Evolutionary conservation across 805 yeast species (phyloP), one percentile per base, ranked within the genome.

Genomic region (Kazachstania africana): DNA sequence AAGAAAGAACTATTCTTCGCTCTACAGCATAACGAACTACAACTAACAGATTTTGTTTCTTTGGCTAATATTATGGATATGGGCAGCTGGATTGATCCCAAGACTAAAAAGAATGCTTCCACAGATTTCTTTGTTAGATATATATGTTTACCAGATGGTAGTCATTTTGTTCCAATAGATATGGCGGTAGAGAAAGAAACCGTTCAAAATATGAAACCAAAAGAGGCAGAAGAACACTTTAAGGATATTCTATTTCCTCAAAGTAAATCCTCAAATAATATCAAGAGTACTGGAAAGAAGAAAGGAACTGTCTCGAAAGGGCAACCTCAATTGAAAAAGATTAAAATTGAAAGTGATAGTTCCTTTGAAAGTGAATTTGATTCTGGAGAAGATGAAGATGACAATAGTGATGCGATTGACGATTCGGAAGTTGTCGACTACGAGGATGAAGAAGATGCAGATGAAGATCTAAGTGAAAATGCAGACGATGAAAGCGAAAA

Each of bases 1-100:
- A 32, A 39, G 0, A 62, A 65, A 42, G 82, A 76, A 47, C 27
- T 75, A 4, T 70, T 68, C 39, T 42, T 76, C n/a, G 66, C 79
- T 0, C 59, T 77, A 3, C 61, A 65, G 12, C 33, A 57, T 13
- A 62, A 58, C 3, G 62, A 63, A 21, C 43, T 75, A 6, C 38
- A 44, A 9, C 46, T 72, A 3, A 30, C 35, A 1, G 59, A 68
- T 27, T 56, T 75, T 12, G 38, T 68, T 2, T 59, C 52, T 5
- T 56, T 56, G 27, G 71, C 68, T 8, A 55, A 46, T 12, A 66
- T 76, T 0, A 36, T 69, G 8, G 62, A 68, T 1, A 33, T 43
- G 5, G 29, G 45, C 1, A 60, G 62, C 12, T 63, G 40, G 40
- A 12, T 33, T 12, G 28, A 20, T 20, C n/a, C n/a, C n/a, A 3